Base-by-base conservation (phyloP, 192 early-diverging fungal species). In the Entrophospora sp. region DNA sequence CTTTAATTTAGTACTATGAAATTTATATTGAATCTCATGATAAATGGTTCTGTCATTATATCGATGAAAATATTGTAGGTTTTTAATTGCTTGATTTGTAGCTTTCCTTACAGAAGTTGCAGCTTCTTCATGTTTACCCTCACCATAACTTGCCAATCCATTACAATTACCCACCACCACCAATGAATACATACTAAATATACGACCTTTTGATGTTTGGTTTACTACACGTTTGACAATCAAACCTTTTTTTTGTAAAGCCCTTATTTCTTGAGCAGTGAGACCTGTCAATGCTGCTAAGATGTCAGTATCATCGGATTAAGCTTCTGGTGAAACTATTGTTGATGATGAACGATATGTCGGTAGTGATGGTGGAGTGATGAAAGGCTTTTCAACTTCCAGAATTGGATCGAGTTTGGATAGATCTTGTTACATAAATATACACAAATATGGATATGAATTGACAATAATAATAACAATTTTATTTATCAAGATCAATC, bases 91-190 rank as follows among this genome's bases (percentile, higher is more conserved):
- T 28, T 80, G 60, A 46, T 83, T 80, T 35, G 91, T 94, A 0
- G 96, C 96, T 77, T 96, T 93, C 58, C 82, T 74, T 37, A 97
- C 85, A 2, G 96, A 94, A 45, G 78, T 77, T 38, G 83, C 73
- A 10, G 77, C 78, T 62, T 97, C 96, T 34, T 81, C 72, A 35
- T 89, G 86, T 69, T 93, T 89, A 20, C 91, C 96, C 72, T 94
- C 91, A 20, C 96, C 96, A 69, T 88, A 95, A 18, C 96, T 95
- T 6, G 92, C 94, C 37, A 88, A 77, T 1, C 96, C 96, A 38
- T 86, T 80, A 7, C 91, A 91, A 69, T 96, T 93, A 5, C 96
- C 96, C 5, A 99, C 95, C 3, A 97, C 92, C 6, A 99, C 96
- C 43, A 96, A 69, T 1, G 92, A 92, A 32, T 91, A 93, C 80